phyloP scores from a whole-genome alignment of 2,329 filamentous ascomycete species.

The Phaeomoniella chlamydospora region DNA sequence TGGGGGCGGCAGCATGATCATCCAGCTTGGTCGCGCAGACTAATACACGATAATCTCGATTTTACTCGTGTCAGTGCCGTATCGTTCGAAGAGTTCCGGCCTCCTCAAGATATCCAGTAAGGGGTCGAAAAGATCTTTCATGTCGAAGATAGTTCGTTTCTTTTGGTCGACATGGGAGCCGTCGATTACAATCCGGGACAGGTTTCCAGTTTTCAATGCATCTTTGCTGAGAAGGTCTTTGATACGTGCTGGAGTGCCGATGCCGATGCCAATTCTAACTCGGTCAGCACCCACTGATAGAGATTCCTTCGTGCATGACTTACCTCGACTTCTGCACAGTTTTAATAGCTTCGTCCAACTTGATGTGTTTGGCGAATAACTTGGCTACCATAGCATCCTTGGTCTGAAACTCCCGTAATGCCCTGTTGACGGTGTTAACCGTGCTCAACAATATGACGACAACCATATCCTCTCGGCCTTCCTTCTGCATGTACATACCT shows the following conservation, averaged over 20 bases:
- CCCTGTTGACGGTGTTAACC: slow-evolving; percentile 36
- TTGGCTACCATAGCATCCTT: slow-evolving; percentile 73
- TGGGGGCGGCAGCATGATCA: no score
- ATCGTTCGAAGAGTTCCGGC: slow-evolving; percentile 41
- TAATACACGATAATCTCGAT: slow-evolving; percentile 34
- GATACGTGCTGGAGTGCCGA: slow-evolving; percentile 76
- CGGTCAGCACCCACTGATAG: slow-evolving; percentile 2
- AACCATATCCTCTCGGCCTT: no score
- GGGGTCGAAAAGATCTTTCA: slow-evolving; percentile 81
- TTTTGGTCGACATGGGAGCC: slow-evolving; percentile 90
- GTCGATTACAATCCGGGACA: slow-evolving; percentile 76
- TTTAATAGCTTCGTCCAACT: slow-evolving; percentile 70
- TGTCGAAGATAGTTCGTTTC: slow-evolving; percentile 84
- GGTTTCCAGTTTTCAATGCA: slow-evolving; percentile 55
- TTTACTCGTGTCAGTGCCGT: slow-evolving; percentile 40
- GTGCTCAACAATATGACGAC: slow-evolving; percentile 5
- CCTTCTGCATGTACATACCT: slow-evolving; percentile 34
- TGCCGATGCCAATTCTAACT: slow-evolving; percentile 65
- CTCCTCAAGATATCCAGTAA: slow-evolving; percentile 60
- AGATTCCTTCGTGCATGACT: slow-evolving; percentile 5
- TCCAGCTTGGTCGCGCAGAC: no score
- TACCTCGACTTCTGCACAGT: slow-evolving; percentile 52
- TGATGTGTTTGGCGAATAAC: slow-evolving; percentile 97
- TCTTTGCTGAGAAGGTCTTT: slow-evolving; percentile 71
- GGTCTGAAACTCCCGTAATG: slow-evolving; percentile 62